Base-by-base conservation (phyloP, 352 stramenopile genomes). In the Phytophthora pseudosyringae region DNA sequence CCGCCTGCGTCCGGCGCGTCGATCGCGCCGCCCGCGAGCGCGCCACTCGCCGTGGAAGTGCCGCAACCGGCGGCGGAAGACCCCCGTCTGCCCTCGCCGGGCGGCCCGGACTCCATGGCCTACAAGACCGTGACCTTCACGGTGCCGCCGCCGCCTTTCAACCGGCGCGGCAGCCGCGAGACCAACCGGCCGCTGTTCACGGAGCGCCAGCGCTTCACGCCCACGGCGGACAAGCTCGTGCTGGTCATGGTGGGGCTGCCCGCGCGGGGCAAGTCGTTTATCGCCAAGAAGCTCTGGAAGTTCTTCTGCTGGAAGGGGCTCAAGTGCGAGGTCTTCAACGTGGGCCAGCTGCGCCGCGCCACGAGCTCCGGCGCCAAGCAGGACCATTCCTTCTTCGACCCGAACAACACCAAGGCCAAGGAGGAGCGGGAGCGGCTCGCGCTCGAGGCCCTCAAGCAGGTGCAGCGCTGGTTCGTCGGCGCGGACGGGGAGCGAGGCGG, bases 231-330 rank as follows among this genome's bases (percentile, higher is more conserved):
- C 71, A 98, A 98, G 59, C 79, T 99, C 12, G 91, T 98, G 51
- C 85, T 99, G 29, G 89, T 98, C 18, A 98, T 99, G 92, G 95
- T 98, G 25, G 96, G 96, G 0, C 69, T 99, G 7, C 96, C 96
- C 0, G 96, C 91, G 1, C 95, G 93, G 9, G 96, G 96, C 47
- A 99, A 99, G 71, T 98, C 95, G 50, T 97, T 98, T 70, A 98
- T 98, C 67, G 91, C 94, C 51, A 97, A 98, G 67, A 97, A 97
- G 56, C 73, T 94, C 2, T 81, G 75, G 53, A 91, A 91, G 64
- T 92, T 91, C 57, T 73, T 92, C 21, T 86, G 73, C 55, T 94
- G 86, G 86, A 94, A 93, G 53, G 86, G 86, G n/a, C 71, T 89
- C 40, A 75, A 86, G 60, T 82, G 71, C 46, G 71, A 91, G 35